Base-by-base conservation (phyloP, 495 filamentous ascomycete genomes). In the Parachaetomium inaequale region DNA sequence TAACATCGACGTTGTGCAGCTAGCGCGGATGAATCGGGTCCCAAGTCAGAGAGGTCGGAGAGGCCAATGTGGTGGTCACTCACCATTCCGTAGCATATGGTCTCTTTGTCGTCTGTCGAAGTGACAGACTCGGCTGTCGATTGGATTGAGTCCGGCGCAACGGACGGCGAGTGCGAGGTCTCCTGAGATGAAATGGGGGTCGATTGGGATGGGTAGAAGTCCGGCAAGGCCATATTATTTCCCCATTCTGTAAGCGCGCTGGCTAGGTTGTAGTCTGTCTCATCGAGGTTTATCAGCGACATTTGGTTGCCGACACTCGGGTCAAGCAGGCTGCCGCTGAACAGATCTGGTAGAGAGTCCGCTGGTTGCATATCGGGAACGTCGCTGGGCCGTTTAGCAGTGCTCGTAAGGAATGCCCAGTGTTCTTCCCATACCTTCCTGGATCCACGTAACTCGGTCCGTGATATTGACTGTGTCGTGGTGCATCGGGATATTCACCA, bases 251-350 rank as follows among this genome's bases (percentile, higher is more conserved):
- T 46, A 46, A 46, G 43, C 43, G 43, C 43, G 43, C 43, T 46
- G 43, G 6, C 43, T 23, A 46, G 19, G 43, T 46, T 23, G 19
- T 46, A 46, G 17, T 46, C 43, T 46, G 43, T 23, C n/a, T 46
- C 43, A 46, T 46, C 43, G 43, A 46, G 43, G 43, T 23, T n/a
- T 46, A 46, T 46, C 43, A 23, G 43, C 43, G 43, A 46, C 43
- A 23, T 23, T 23, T 46, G 43, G 19, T 3, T 46, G 43, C 43
- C 43, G 43, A 46, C 6, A 46, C 43, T 46, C 15, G 19, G 43
- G 43, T 19, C 6, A 46, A 46, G n/a, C 19, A 46, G 3, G 19
- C 19, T 46, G 19, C 19, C 43, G 43, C 43, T 46, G 19, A 46
- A 46, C 43, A 46, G 43, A 46, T 46, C 43, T 46, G 43, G 43